Evolutionary conservation across 495 filamentous ascomycete species (phyloP).

Genomic region (Recurvomyces mirabilis): DNA sequence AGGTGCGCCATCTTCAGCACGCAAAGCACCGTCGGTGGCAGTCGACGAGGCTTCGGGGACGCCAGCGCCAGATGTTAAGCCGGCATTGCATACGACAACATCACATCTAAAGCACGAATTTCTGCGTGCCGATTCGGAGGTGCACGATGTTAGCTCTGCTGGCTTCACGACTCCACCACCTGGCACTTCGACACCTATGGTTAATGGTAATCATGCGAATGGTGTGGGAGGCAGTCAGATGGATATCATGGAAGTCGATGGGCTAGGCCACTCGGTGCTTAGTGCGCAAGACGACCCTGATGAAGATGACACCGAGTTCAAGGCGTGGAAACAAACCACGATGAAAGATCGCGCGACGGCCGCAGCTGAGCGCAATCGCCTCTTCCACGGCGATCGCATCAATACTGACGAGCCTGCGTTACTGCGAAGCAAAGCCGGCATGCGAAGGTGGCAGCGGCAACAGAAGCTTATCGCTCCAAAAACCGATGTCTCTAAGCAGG

Average conservation of each 20-base stretch:
- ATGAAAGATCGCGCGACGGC: constrained; percentile 90
- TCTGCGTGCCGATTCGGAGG: constrained; percentile 53
- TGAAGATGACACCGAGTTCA: constrained; percentile 78
- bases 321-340: constrained; percentile 97
- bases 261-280: constrained; percentile 34
- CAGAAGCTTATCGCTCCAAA: constrained; percentile 50
- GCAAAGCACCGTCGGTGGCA: constrained; percentile 50
- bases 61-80: constrained; percentile 55
- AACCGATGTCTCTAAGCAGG: constrained; percentile 32
- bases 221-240: constrained; percentile 52
- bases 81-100: constrained; percentile 37
- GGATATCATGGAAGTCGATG: constrained; percentile 76
- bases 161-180: constrained; percentile 76
- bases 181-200: constrained; percentile 63
- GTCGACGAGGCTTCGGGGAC: constrained; percentile 49
- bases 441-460: constrained; percentile 69
- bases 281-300: constrained; percentile 39
- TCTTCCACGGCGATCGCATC: constrained; percentile 74
- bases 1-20: constrained; percentile 27
- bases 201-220: constrained; percentile 50
- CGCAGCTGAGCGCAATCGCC: constrained; percentile 65
- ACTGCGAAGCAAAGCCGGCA: constrained; percentile 62
- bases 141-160: constrained; percentile 60
- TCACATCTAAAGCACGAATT: constrained; percentile 37
- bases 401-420: constrained; percentile 82